Percentiles rank a stretch among this genome's conserved stretches.
Conservation (phyloP, 2,329 filamentous ascomycete genomes). For the Xylariaceae sp. region DNA sequence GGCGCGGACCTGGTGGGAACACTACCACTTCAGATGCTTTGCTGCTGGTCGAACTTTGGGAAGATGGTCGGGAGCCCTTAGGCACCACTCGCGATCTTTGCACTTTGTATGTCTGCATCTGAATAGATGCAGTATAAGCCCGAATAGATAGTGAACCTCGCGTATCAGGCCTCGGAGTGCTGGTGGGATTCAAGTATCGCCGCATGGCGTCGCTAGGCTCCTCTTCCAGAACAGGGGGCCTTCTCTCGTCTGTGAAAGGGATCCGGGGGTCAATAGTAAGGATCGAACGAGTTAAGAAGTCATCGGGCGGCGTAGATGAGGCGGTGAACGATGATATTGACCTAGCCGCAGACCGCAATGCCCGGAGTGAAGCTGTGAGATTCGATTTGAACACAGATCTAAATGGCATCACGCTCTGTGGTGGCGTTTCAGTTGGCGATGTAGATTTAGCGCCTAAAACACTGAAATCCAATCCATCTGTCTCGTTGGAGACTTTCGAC, state of each 20-base stretch:
- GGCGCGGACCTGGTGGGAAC: constrained; percentile 49
- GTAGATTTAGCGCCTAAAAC: constrained; percentile 40
- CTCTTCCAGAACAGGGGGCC: constrained; percentile 60
- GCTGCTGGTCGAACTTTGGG: constrained; percentile 23
- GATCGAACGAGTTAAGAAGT: constrained; percentile 65
- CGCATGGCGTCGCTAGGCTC: constrained; percentile 65
- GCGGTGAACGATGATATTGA: constrained; percentile 63
- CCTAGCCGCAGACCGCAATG: constrained; percentile 61
- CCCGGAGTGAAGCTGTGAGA: constrained; percentile 63
- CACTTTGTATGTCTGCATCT: constrained; percentile 70
- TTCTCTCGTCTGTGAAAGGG: constrained; percentile 65
- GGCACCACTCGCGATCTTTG: constrained; percentile 44
- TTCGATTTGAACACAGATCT: constrained; percentile 66
- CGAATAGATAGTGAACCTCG: constrained; percentile 33
- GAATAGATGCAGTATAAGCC: constrained; percentile 63
- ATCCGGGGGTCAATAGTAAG: constrained; percentile 65
- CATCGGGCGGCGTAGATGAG: constrained; percentile 62
- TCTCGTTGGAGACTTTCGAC: constrained; percentile 34
- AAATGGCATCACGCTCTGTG: constrained; percentile 42
- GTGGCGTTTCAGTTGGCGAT: constrained; percentile 29
- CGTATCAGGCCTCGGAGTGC: constrained; percentile 45
- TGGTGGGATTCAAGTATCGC: constrained; percentile 66
- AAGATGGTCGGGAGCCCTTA: constrained; percentile 25
- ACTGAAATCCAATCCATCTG: constrained; percentile 49
- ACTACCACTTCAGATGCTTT: constrained; percentile 34